These are phyloP conservation scores for Heritiera littoralis DNA, from an alignment of 345 rosid genomes.

Conservation along the genomic window DNA sequence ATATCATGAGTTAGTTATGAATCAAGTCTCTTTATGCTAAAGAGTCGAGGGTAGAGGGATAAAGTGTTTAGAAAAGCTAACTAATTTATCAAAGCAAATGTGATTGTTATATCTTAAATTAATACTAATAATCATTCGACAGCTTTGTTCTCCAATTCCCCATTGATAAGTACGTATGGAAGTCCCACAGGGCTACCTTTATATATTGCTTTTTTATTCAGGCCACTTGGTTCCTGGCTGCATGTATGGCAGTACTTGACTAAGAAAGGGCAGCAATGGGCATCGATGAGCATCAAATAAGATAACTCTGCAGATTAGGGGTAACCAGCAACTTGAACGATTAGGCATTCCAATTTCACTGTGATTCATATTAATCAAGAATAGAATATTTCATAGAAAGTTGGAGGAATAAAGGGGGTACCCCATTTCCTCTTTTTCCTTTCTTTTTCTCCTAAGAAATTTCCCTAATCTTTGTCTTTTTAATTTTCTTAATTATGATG, in stretches of 20 bases:
- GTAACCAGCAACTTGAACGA: neutral
- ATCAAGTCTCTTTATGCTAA: neutral
- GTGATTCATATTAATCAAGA: neutral
- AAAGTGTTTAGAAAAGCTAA: neutral
- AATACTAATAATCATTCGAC: neutral
- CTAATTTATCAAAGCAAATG: neutral
- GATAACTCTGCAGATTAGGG: neutral
- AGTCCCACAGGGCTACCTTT: neutral
- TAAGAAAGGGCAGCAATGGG: neutral
- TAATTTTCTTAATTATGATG: neutral
- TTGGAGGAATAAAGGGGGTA: slow-evolving; percentile 11
- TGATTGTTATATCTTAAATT: neutral
- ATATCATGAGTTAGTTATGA: too few species aligned
- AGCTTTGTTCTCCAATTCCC: slow-evolving; percentile 1
- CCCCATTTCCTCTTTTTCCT: neutral
- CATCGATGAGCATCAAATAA: neutral
- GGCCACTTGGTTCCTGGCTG: neutral
- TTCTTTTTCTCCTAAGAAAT: neutral
- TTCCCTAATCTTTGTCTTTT: neutral
- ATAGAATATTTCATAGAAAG: slow-evolving; percentile 1
- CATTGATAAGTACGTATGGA: neutral
- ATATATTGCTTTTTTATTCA: neutral
- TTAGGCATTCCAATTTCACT: slow-evolving; percentile 10
- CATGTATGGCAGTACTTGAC: neutral
- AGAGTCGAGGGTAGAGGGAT: neutral